These are phyloP conservation scores for Coemansia sp. DNA, from an alignment of 192 early-diverging fungal species.

Conservation along the genomic window DNA sequence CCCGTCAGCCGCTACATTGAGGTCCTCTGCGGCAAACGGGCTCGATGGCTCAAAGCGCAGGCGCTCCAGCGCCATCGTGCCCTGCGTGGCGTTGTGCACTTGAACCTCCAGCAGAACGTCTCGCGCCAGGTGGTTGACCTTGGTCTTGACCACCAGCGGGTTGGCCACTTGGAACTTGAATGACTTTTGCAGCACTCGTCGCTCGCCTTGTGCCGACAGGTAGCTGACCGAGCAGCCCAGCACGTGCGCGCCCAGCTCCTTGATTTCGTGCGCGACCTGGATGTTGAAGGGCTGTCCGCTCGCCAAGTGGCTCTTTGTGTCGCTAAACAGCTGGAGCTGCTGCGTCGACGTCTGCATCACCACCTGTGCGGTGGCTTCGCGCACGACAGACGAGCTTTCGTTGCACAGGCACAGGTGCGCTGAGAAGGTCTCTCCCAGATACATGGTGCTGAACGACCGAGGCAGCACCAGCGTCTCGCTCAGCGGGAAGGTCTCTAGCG, in stretches of 20 bases:
- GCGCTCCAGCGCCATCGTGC: slow-evolving; percentile 83
- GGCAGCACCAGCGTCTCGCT: slow-evolving; percentile 79
- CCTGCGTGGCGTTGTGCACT: slow-evolving; percentile 83
- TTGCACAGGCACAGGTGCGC: slow-evolving; percentile 90
- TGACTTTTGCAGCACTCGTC: slow-evolving; percentile 81
- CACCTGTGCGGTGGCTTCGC: slow-evolving; percentile 75
- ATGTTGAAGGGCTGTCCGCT: slow-evolving; percentile 75
- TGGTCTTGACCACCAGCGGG: slow-evolving; percentile 95
- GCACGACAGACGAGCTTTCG: slow-evolving; percentile 67
- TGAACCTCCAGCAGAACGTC: slow-evolving; percentile 89
- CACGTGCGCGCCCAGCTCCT: slow-evolving; percentile 92
- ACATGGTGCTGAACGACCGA: slow-evolving; percentile 88
- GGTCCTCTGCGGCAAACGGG: slow-evolving; percentile 65
- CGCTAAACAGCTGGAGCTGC: slow-evolving; percentile 72
- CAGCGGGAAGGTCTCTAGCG: slow-evolving; percentile 62
- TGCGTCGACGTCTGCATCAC: slow-evolving; percentile 89
- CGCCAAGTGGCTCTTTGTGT: slow-evolving; percentile 49
- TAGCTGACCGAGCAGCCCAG: slow-evolving; percentile 90
- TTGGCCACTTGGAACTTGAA: slow-evolving; percentile 98
- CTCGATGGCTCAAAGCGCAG: slow-evolving; percentile 84
- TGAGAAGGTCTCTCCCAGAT: slow-evolving; percentile 91
- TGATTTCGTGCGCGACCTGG: slow-evolving; percentile 91
- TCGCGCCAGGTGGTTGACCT: slow-evolving; percentile 78
- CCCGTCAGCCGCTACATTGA: slow-evolving; percentile 14
- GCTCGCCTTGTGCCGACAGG: slow-evolving; percentile 65